phyloP scores from a whole-genome alignment of 345 rosid genomes.

The Isatis tinctoria region DNA sequence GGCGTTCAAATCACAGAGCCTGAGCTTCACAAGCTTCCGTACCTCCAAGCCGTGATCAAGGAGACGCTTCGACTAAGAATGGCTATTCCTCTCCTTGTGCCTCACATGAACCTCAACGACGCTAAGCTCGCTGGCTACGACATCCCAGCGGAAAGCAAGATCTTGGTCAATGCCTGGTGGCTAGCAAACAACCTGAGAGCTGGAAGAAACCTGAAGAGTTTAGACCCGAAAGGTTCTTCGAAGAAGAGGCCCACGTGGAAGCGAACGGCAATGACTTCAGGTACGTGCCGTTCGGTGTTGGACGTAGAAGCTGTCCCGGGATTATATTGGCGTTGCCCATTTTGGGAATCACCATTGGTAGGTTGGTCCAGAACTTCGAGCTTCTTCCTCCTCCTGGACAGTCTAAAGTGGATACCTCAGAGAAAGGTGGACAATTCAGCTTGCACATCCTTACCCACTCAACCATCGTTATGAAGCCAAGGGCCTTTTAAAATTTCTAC shows the following conservation, averaged over 20 bases:
- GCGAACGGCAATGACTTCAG: conserved; percentile 92
- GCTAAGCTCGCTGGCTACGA: conserved; percentile 84
- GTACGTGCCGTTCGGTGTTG: conserved; percentile 91
- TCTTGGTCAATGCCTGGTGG: conserved; percentile 96
- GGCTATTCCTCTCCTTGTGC: conserved; percentile 98
- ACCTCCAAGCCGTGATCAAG: conserved; percentile 91
- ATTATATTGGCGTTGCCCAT: conserved; percentile 92
- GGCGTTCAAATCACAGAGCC: conserved; percentile 83
- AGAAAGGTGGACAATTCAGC: conserved; percentile 98
- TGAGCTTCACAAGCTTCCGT: conserved; percentile 70
- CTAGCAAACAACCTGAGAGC: conserved; percentile 75
- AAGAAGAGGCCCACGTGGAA: conserved; percentile 90
- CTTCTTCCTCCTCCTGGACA: conserved; percentile 90
- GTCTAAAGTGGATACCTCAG: conserved; percentile 68
- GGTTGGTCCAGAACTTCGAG: conserved; percentile 95
- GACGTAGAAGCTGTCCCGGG: conserved; percentile 97
- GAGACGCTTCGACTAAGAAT: conserved; percentile 86
- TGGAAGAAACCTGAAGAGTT: conserved; percentile 94
- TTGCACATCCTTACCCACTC: conserved; percentile 92
- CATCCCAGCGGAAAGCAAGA: conserved; percentile 94
- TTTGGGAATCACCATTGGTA: conserved; percentile 82
- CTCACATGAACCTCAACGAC: conserved; percentile 94
- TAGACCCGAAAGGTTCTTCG: conserved; percentile 92
- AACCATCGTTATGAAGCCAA: conserved; percentile 85
- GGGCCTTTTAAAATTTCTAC: conserved; percentile 29